Base-by-base conservation (phyloP, 208 protist genomes). In the Wallacemonas rigidus region DNA sequence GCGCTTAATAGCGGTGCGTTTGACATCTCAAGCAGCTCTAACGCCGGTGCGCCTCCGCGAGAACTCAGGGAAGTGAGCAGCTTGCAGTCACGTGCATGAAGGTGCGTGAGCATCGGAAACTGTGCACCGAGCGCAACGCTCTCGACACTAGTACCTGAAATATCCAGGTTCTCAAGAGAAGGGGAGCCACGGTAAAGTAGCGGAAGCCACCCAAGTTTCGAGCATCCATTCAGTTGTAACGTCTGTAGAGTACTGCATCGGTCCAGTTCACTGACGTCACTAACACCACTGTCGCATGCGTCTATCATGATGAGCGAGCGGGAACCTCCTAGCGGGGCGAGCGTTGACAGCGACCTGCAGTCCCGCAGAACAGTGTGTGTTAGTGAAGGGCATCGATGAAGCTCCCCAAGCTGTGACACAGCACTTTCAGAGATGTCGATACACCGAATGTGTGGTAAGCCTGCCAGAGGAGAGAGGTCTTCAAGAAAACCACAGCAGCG, bases 61-160 rank as follows among this genome's bases (percentile, higher is more conserved):
- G 15, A 11, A 7, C 9, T 6, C 14, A 58, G 15, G 17, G 15
- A 38, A 17, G 35, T 7, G 17, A 58, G 54, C 7, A 35, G 15
- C 9, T 17, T 35, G 17, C 54, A 58, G 54, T 58, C 54, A 35
- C 54, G 54, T 17, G 54, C 54, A 17, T 35, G 11, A 6, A 58
- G 11, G 15, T 58, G 15, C 9, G 54, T 8, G 35, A 58, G 54
- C 54, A 58, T 8, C 9, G 54, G 54, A 17, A 11, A 58, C 15
- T 58, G 54, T 38, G 15, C 7, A 14, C 14, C 15, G 17, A 6
- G 8, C 6, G 54, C 15, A 6, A 58, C 7, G 11, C 6, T 8
- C 54, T 58, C 54, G 15, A 58, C 35, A 11, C 35, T 58, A 38
- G 54, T 58, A 26, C 17, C 17, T 58, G 54, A 58, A 17, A 58